Evolutionary conservation across 2,329 filamentous ascomycete genomes (phyloP).

Genomic region (Paramyrothecium roridum): DNA sequence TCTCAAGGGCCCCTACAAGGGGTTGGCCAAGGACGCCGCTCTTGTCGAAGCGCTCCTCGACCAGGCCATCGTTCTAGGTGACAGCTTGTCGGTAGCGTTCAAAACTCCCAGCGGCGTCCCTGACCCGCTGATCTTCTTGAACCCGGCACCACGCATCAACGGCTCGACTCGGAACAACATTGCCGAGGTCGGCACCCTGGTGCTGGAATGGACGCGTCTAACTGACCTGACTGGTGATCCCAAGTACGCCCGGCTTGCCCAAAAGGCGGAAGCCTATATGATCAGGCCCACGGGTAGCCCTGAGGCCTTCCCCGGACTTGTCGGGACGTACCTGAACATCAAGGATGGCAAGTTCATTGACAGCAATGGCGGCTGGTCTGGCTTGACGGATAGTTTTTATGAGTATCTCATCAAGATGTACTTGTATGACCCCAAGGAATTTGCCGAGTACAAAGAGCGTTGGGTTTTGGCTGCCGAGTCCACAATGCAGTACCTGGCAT

Average conservation of each 20-base stretch:
- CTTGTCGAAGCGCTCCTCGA: constrained; percentile 56
- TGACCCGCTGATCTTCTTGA: constrained; percentile 63
- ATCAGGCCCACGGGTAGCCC: constrained; percentile 54
- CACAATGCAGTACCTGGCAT: constrained; percentile 67
- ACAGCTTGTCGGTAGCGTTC: constrained; percentile 75
- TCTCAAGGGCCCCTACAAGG: constrained; percentile 29
- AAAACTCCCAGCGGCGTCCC: constrained; percentile 74
- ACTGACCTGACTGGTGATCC: constrained; percentile 69
- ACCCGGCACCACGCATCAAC: constrained; percentile 43
- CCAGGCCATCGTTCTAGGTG: constrained; percentile 67
- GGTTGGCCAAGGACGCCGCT: constrained; percentile 48
- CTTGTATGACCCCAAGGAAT: constrained; percentile 68
- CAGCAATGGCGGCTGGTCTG: constrained; percentile 70
- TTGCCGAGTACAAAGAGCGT: constrained; percentile 63
- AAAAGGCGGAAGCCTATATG: constrained; percentile 68
- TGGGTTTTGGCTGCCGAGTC: constrained; percentile 77
- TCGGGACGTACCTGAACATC: constrained; percentile 67
- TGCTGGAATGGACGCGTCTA: constrained; percentile 81
- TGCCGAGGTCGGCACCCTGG: constrained; percentile 73
- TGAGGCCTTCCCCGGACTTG: constrained; percentile 74
- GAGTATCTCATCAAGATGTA: constrained; percentile 94
- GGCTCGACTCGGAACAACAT: constrained; percentile 62
- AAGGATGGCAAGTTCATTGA: constrained; percentile 65
- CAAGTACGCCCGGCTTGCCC: constrained; percentile 63
- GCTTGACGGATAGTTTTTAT: constrained; percentile 77